Base-by-base conservation (phyloP, 2,329 filamentous ascomycete genomes). In the Plectosphaerella plurivora region DNA sequence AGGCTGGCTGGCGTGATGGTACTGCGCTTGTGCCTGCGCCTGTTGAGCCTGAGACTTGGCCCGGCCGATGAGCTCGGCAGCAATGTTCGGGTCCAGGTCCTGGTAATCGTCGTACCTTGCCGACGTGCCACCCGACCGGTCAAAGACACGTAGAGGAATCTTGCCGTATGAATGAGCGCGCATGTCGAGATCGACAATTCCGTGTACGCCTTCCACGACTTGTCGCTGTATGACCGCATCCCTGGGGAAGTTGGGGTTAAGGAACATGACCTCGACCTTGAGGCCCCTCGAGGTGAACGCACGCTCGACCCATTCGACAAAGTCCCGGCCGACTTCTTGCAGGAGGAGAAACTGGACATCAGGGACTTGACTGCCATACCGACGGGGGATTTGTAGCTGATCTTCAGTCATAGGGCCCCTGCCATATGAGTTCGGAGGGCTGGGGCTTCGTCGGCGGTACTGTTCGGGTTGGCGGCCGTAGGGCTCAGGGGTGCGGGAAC, bases 91-190 rank as follows among this genome's bases (percentile, higher is more conserved):
- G 36, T 95, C 88, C 2, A 97, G 78, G 60, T 92, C 86, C 53
- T 88, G 82, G 66, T 97, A 97, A 65, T 95, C 88, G 61, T 96
- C 89, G 65, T 90, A 97, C 44, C 85, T 83, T 58, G 89, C 91
- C 60, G 82, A 82, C 16, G 77, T 75, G n/a, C 89, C 89, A 10
- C 77, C 79, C 41, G 83, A 87, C 24, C 91, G 86, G 68, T 96
- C 88, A 63, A 97, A 97, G 6, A 96, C 82, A 61, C 93, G 89
- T 3, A 97, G 73, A 0, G 88, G 83, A 49, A 97, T 87, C 64
- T 87, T 91, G 57, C 85, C 84, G 2, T 79, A 79, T 35, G 78
- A 75, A 62, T 96, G 87, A 20, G 89, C 82, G 45, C 78, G 75
- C 49, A 83, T 76, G 55, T 88, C 85, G 14, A 97, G 79, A 61